A percentile compares a stretch with the other conserved stretches of the same genome.
These are phyloP conservation scores for Psilocybe cyanescens DNA, from an alignment of 768 basidiomycete genomes.

Conservation along the genomic window DNA sequence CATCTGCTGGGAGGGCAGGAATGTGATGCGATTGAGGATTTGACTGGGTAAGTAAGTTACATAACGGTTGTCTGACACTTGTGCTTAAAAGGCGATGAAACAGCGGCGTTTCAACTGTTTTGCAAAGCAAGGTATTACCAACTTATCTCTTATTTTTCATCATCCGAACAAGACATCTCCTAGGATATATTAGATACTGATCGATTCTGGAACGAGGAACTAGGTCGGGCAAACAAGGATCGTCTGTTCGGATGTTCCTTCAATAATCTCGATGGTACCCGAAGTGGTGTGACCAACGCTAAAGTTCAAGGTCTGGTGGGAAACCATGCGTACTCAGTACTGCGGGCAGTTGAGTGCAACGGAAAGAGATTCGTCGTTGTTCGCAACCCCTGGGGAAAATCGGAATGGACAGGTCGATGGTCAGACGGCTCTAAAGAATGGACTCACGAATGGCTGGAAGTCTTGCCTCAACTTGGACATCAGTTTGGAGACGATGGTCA, in stretches of 20 bases:
- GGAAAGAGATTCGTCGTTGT: slow-evolving; percentile 50
- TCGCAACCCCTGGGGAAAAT: slow-evolving; percentile 54
- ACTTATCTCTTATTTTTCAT: background rate
- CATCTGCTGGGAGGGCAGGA: slow-evolving; percentile 38
- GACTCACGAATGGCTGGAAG: slow-evolving; percentile 50
- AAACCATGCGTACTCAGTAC: slow-evolving; percentile 51
- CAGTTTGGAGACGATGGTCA: slow-evolving; percentile 52
- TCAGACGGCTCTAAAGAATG: slow-evolving; percentile 54
- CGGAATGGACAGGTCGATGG: slow-evolving; percentile 55
- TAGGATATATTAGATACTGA: slow-evolving; percentile 53
- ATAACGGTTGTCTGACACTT: background rate
- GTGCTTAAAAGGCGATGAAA: background rate
- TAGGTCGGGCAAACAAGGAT: slow-evolving; percentile 51
- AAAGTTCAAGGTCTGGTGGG: slow-evolving; percentile 43
- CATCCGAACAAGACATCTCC: background rate
- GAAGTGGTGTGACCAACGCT: slow-evolving; percentile 30
- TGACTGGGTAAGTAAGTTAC: slow-evolving; percentile 48
- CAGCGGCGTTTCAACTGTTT: slow-evolving; percentile 48
- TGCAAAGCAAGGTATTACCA: slow-evolving; percentile 40
- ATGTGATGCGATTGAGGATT: slow-evolving; percentile 56
- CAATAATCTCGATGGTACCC: slow-evolving; percentile 35
- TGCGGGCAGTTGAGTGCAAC: slow-evolving; percentile 45
- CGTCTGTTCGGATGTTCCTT: slow-evolving; percentile 58
- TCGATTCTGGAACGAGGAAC: slow-evolving; percentile 58
- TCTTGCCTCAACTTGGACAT: slow-evolving; percentile 41